phyloP scores from a whole-genome alignment of 352 stramenopile species.

The Pythium chondricola region DNA sequence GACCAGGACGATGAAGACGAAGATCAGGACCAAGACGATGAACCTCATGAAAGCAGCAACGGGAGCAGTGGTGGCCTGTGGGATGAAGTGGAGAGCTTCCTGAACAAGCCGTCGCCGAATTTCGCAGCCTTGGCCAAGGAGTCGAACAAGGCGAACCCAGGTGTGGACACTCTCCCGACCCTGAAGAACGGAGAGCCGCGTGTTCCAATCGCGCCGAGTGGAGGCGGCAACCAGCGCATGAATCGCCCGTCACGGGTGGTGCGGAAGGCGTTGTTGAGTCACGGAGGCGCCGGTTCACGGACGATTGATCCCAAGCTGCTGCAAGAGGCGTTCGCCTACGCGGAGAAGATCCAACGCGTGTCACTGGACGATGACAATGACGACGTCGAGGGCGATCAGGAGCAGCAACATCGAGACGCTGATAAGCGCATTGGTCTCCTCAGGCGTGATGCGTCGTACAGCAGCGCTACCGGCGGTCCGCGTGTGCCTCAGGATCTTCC shows the following conservation, averaged over 20 bases:
- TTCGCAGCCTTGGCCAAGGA: constrained; percentile 36
- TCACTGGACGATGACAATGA: constrained; percentile 35
- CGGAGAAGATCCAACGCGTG: constrained; percentile 43
- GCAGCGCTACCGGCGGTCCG: neutral
- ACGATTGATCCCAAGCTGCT: constrained; percentile 54
- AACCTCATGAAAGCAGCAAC: constrained; percentile 38
- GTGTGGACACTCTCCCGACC: no score
- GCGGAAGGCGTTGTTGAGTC: no score
- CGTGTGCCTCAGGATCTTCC: neutral
- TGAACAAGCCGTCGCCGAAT: constrained; percentile 63
- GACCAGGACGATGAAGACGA: constrained; percentile 15
- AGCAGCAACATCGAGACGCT: constrained; percentile 19
- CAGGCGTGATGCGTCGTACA: constrained; percentile 6
- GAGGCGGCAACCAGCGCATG: constrained; percentile 12
- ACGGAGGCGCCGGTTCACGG: neutral
- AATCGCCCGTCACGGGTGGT: no score
- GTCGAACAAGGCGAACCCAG: constrained; percentile 2
- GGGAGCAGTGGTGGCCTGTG: constrained; percentile 37
- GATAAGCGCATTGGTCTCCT: constrained; percentile 3
- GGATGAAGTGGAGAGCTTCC: constrained; percentile 70
- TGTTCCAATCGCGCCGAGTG: constrained; percentile 3
- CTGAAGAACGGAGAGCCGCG: constrained; percentile 8
- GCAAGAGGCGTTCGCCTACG: constrained; percentile 75
- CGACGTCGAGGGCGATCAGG: constrained; percentile 13
- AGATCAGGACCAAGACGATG: constrained; percentile 16